Conservation (phyloP, 2,329 filamentous ascomycete genomes). For the Torrubiellomyces zombiae region DNA sequence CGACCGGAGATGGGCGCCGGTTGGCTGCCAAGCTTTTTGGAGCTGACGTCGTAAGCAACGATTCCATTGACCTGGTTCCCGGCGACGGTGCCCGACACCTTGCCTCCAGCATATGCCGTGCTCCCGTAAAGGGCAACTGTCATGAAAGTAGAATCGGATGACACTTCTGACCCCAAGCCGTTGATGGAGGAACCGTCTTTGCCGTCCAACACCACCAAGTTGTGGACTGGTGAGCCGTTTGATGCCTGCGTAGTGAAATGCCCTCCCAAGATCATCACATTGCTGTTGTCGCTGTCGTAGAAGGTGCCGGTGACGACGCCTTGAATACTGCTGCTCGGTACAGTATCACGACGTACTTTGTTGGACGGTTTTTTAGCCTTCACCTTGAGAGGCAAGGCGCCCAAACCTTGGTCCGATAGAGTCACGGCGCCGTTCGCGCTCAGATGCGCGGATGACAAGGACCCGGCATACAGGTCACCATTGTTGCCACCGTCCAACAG, state of each 20-base stretch:
- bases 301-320: constrained; percentile 70
- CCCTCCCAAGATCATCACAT: constrained; percentile 76
- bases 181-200: constrained; percentile 48
- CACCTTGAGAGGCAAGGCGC: constrained; percentile 41
- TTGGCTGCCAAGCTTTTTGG: constrained; percentile 48
- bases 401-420: constrained; percentile 37
- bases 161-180: constrained; percentile 51
- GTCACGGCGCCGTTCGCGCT: constrained; percentile 56
- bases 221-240: constrained; percentile 57
- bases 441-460: constrained; percentile 58
- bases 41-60: constrained; percentile 60
- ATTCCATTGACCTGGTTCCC: constrained; percentile 52
- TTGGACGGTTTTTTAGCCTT: constrained; percentile 16
- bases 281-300: constrained; percentile 51
- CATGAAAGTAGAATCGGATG: constrained; percentile 57
- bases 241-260: constrained; percentile 60
- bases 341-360: constrained; percentile 29
- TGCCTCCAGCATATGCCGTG: constrained; percentile 68
- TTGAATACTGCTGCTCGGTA: constrained; percentile 25
- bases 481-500: constrained; percentile 47
- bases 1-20: constrained; percentile 59
- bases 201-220: constrained; percentile 69
- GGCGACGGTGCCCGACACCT: constrained; percentile 53
- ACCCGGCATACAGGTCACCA: constrained; percentile 65
- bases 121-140: constrained; percentile 51